Base-by-base conservation (phyloP, 192 early-diverging fungal genomes). In the Spizellomyces punctatus region DNA sequence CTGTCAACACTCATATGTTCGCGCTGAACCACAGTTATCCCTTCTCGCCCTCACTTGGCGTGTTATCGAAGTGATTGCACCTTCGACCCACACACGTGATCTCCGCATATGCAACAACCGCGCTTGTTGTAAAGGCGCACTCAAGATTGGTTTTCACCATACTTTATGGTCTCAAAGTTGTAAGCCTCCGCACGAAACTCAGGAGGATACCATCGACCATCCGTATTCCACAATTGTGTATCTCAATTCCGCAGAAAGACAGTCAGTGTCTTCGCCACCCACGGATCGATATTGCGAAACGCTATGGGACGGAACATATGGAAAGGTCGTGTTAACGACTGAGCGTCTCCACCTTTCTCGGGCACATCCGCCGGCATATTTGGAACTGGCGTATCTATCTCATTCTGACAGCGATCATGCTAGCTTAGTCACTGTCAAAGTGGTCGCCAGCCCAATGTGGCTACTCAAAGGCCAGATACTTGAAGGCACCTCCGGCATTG, bases 221-320 rank as follows among this genome's bases (percentile, higher is more conserved):
- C 50, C 50, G 12, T 54, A 54, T 19, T n/a, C 12, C 17, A 19
- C 17, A 2, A 54, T 19, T n/a, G 17, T 54, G 12, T 19, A 54
- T n/a, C 17, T 54, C 12, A 54, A 54, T 54, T 19, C 50, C 17
- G 50, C 12, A 54, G 50, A 12, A 19, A 12, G 50, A n/a, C 12
- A 19, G 12, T 36, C 27, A 36, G 27, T 36, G 27, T 36, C 27
- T 36, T 36, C 27, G 0, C 27, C 27, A 36, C 3, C 27, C 27
- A 36, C 27, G 27, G 27, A 36, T 3, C 27, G 27, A 36, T 36
- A 36, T 36, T 36, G 0, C 27, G 50, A 54, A 19, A 19, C 17
- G 12, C 50, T 54, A n/a, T 54, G 50, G 50, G 50, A 54, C 4
- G 50, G 50, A 19, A 54, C 50, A 54, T 54, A 54, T 54, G 50